Percentiles rank a stretch among this genome's conserved stretches.
These are phyloP conservation scores for Chenopodium album DNA, from an alignment of 148 eudicot species.

Conservation along the genomic window DNA sequence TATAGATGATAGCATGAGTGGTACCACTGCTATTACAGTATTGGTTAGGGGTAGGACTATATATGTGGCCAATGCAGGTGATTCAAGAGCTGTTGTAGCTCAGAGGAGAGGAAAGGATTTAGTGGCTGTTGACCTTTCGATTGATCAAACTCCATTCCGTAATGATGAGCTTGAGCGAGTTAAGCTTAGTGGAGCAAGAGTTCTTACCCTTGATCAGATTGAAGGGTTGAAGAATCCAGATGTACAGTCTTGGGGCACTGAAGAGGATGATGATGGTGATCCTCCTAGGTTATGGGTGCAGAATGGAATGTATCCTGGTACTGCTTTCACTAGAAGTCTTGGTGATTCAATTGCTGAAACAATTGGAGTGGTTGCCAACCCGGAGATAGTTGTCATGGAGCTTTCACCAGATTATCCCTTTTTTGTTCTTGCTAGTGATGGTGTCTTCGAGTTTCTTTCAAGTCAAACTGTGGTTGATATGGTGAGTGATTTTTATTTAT, in stretches of 20 bases:
- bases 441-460: slow-evolving; percentile 93
- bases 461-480: slow-evolving; percentile 97
- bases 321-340: slow-evolving; percentile 92
- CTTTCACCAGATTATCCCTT: slow-evolving; percentile 79
- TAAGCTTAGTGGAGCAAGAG: slow-evolving; percentile 91
- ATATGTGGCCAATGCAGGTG: slow-evolving; percentile 87
- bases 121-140: slow-evolving; percentile 82
- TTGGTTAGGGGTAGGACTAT: slow-evolving; percentile 78
- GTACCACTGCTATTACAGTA: slow-evolving; percentile 89
- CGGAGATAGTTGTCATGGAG: slow-evolving; percentile 86
- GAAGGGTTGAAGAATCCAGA: slow-evolving; percentile 95
- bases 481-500: slow-evolving; percentile 47
- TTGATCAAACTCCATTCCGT: slow-evolving; percentile 94
- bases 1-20: slow-evolving; percentile 97
- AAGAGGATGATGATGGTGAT: slow-evolving; percentile 98
- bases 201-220: slow-evolving; percentile 97
- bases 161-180: slow-evolving; percentile 87
- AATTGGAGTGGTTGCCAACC: slow-evolving; percentile 87
- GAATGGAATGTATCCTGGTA: slow-evolving; percentile 98
- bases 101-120: slow-evolving; percentile 76
- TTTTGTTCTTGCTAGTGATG: slow-evolving; percentile 97
- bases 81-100: slow-evolving; percentile 92
- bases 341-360: slow-evolving; percentile 98
- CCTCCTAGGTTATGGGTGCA: slow-evolving; percentile 98
- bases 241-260: slow-evolving; percentile 94